Base-by-base conservation (phyloP, 257 asterid genomes). In the Ligustrum vulgare region DNA sequence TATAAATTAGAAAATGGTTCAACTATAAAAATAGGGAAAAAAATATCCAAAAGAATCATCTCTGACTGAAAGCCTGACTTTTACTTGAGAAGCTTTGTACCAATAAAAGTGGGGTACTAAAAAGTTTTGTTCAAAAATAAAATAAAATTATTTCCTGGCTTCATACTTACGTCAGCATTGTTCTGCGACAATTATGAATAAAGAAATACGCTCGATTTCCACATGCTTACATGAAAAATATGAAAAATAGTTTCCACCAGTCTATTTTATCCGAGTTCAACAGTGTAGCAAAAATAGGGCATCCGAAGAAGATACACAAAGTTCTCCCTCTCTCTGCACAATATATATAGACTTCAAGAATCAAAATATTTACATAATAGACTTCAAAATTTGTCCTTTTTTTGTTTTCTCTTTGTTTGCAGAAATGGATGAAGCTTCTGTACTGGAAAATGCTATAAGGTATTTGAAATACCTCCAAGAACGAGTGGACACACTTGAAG, bases 351-450 rank as follows among this genome's bases (percentile, higher is more conserved):
- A 41, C 47, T 41, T 41, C 47, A 41, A 41, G 15, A 41, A 41
- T 41, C 47, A 11, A 41, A 9, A 10, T 41, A 9, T 6, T 5
- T 36, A 36, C 39, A 36, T 7, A 36, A 36, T 36, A 36, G n/a
- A 34, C 0, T 34, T 0, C 5, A 34, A 34, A 34, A 34, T 5
- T 34, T 6, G 0, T 5, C 6, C 16, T 18, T 49, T 4, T 20
- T n/a, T 8, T 20, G 5, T 5, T 6, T 6, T n/a, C 5, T 28
- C 20, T 47, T n/a, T 49, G 10, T 22, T 18, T 47, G 36, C 79
- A 85, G 88, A 85, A 22, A 58, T 87, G 88, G 88, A 83, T 58
- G 65, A 83, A 74, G 77, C 86, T 2, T 87, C 86, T 6, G 81
- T 81, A 33, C 83, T 85, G 31, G 91, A 85, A 63, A 87, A 87